These are phyloP conservation scores for Verticillium klebahnii DNA, from an alignment of 2,329 filamentous ascomycete genomes.

Conservation along the genomic window DNA sequence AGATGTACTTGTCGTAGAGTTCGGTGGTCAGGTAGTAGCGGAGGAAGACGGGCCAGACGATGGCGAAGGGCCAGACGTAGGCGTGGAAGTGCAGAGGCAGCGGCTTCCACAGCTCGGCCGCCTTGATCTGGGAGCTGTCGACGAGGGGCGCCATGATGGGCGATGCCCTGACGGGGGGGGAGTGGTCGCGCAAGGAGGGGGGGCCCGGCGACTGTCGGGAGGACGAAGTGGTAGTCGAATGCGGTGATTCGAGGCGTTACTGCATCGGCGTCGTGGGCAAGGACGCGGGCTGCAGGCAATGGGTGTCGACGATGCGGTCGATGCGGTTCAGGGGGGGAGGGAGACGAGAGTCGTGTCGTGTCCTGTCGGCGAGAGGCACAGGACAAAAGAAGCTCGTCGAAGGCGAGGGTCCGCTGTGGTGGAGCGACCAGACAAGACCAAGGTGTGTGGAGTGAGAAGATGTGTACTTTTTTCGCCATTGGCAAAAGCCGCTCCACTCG, in stretches of 20 bases:
- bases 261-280: background rate
- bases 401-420: background rate
- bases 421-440: background rate
- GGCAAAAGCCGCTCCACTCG: background rate
- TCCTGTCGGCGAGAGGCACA: background rate
- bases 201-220: background rate
- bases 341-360: background rate
- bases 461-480: background rate
- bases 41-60: conserved; percentile 90
- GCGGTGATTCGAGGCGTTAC: background rate
- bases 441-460: background rate
- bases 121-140: conserved; percentile 84
- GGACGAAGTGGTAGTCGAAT: background rate
- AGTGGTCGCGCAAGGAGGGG: background rate
- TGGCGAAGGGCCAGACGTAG: conserved; percentile 89
- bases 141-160: conserved; percentile 71
- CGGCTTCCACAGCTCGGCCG: conserved; percentile 83
- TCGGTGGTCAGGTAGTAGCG: conserved; percentile 79
- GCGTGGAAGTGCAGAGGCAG: conserved; percentile 75
- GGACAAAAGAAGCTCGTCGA: background rate
- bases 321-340: background rate
- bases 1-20: conserved; percentile 86
- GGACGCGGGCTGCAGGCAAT: background rate
- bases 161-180: background rate
- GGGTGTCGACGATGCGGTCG: background rate